phyloP scores from a whole-genome alignment of 139 green algal genomes.

The Chlorella ohadii region DNA sequence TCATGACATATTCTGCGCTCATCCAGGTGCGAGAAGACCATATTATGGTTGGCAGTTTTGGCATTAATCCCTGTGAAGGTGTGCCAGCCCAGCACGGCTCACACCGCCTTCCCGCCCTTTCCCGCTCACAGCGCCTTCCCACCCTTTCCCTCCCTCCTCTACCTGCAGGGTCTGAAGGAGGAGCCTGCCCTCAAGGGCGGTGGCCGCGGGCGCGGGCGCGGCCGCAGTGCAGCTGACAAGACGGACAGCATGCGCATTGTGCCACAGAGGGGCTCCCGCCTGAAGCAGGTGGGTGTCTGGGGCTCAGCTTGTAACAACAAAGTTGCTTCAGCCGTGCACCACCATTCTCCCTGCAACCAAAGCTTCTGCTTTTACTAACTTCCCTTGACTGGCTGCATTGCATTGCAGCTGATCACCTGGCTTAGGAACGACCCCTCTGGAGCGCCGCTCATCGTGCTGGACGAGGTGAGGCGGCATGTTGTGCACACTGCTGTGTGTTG shows the following conservation, averaged over 20 bases:
- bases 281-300: background rate
- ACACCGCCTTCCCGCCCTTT: too few relatives aligned
- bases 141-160: background rate
- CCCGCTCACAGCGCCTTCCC: background rate
- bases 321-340: too few relatives aligned
- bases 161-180: background rate
- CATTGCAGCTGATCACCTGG: conserved; percentile 76
- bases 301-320: too few relatives aligned
- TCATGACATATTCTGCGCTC: background rate
- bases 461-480: conserved; percentile 34
- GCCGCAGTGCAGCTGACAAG: background rate
- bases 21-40: background rate
- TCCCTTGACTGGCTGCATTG: too few relatives aligned
- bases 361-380: too few relatives aligned
- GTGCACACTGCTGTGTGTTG: too few relatives aligned
- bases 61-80: too few relatives aligned
- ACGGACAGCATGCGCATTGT: background rate
- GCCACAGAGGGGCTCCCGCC: background rate
- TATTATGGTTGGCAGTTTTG: too few relatives aligned
- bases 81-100: too few relatives aligned
- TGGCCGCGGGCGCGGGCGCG: background rate
- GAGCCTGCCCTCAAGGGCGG: background rate
- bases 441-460: conserved; percentile 61
- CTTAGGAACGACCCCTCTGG: conserved; percentile 30
- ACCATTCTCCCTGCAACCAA: too few relatives aligned